A percentile compares a stretch with the other conserved stretches of the same genome.
These are phyloP conservation scores for Biscogniauxia sp. DNA, from an alignment of 2,329 filamentous ascomycete species.

Conservation along the genomic window DNA sequence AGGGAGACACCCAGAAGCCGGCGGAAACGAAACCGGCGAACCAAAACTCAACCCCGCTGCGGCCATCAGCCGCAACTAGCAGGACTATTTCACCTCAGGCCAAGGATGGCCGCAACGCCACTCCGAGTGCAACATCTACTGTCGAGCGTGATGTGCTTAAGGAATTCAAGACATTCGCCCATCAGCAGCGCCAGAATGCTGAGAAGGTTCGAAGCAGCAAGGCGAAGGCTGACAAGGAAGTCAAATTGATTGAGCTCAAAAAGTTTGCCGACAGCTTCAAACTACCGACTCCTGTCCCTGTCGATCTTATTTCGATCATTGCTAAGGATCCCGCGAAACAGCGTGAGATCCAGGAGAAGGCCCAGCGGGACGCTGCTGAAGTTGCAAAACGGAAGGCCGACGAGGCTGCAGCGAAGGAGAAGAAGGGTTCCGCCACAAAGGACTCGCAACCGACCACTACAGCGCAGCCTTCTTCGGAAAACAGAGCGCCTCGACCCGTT, in stretches of 20 bases:
- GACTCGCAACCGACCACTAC: constrained; percentile 40
- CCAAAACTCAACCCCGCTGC: constrained; percentile 27
- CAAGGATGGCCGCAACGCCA: constrained; percentile 37
- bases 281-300: constrained; percentile 85
- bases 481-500: constrained; percentile 32
- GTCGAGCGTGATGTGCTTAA: constrained; percentile 61
- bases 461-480: constrained; percentile 22
- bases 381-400: constrained; percentile 47
- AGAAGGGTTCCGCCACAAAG: constrained; percentile 49
- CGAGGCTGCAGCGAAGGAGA: constrained; percentile 47
- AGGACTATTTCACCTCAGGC: constrained; percentile 41
- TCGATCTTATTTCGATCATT: constrained; percentile 88
- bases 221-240: constrained; percentile 74
- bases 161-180: constrained; percentile 64
- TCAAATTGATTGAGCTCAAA: constrained; percentile 90
- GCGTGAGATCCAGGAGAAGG: constrained; percentile 86
- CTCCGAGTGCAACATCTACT: constrained; percentile 56
- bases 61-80: constrained; percentile 38
- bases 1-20: constrained; percentile 27
- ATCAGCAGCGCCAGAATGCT: constrained; percentile 51
- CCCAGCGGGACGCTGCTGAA: constrained; percentile 71
- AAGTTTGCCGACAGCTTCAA: constrained; percentile 96
- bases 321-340: constrained; percentile 97
- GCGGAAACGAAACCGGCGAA: constrained; percentile 24
- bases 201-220: constrained; percentile 58